Evolutionary conservation across 2,329 filamentous ascomycete species (phyloP).

Genomic region (Epichloe baconii): DNA sequence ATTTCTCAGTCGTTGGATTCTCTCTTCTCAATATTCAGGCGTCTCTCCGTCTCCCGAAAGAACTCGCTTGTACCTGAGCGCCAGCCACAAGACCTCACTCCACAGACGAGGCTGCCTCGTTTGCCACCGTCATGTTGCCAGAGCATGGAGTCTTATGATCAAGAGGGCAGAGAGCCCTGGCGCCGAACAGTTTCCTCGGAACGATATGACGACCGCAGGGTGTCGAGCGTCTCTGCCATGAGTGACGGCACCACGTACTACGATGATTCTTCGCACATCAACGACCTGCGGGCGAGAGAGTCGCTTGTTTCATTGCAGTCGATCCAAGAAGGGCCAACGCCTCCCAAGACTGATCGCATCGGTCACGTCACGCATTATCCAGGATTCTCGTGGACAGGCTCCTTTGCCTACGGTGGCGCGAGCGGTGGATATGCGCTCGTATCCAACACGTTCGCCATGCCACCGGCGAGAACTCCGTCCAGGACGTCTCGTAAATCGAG

Average conservation of each 20-base stretch:
- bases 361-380: conserved; percentile 10
- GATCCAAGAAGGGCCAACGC: conserved; percentile 4
- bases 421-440: conserved; percentile 17
- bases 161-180: conserved; percentile 17
- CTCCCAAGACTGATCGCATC: conserved; percentile 8
- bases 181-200: conserved; percentile 2
- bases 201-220: neutral
- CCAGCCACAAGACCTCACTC: neutral
- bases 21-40: too few relatives aligned
- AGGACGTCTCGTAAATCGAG: conserved; percentile 13
- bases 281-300: conserved; percentile 15
- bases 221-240: conserved; percentile 22
- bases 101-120: neutral
- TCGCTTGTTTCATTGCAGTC: conserved; percentile 10
- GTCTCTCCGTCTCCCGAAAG: too few relatives aligned
- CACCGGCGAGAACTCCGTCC: conserved; percentile 8
- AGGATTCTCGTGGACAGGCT: conserved; percentile 14
- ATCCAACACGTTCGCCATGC: conserved; percentile 2
- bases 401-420: conserved; percentile 16
- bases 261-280: conserved; percentile 11
- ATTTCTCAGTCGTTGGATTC: too few relatives aligned
- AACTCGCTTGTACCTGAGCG: neutral
- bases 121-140: conserved; percentile 12
- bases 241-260: conserved; percentile 17
- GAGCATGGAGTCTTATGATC: conserved; percentile 19